phyloP scores from a whole-genome alignment of 495 filamentous ascomycete genomes.

The Neurospora hispaniola region DNA sequence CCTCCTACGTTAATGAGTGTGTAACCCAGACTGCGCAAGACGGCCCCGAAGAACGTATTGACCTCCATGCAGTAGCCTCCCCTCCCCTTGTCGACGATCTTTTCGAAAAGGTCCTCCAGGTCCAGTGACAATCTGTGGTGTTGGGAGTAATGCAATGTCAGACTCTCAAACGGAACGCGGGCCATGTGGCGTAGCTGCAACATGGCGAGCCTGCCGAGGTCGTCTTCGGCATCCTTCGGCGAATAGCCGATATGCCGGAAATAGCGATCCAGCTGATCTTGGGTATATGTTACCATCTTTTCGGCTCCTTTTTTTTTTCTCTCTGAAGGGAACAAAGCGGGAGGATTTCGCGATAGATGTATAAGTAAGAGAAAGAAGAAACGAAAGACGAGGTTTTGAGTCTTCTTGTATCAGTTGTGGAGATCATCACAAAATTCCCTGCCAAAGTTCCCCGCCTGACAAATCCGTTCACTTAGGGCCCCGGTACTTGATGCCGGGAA shows the following conservation, averaged over 20 bases:
- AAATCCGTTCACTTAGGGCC: not conserved
- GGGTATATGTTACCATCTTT: conserved; percentile 16
- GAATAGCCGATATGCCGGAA: conserved; percentile 35
- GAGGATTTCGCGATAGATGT: not conserved
- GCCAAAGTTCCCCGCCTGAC: not conserved
- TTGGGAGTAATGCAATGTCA: conserved; percentile 39
- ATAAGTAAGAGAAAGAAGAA: not conserved
- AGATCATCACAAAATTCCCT: not conserved
- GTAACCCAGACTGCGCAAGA: conserved; percentile 55
- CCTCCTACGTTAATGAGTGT: conserved; percentile 37
- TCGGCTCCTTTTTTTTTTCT: not conserved
- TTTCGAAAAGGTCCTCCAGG: conserved; percentile 48
- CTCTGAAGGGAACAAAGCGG: not conserved
- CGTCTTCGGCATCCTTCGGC: not conserved
- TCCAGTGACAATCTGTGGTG: conserved; percentile 43
- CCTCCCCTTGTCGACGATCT: conserved; percentile 41
- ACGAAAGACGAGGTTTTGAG: not conserved
- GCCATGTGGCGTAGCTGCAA: conserved; percentile 45
- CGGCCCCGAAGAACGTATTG: conserved; percentile 53
- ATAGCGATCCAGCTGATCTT: conserved; percentile 19
- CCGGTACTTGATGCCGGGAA: not conserved
- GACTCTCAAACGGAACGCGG: conserved; percentile 61
- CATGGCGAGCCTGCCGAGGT: conserved; percentile 23
- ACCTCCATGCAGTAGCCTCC: conserved; percentile 76
- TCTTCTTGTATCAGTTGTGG: not conserved